Evolutionary conservation across 2,329 filamentous ascomycete species (phyloP), one percentile per base, ranked within the genome.

Genomic region (Aspergillus glaucus): DNA sequence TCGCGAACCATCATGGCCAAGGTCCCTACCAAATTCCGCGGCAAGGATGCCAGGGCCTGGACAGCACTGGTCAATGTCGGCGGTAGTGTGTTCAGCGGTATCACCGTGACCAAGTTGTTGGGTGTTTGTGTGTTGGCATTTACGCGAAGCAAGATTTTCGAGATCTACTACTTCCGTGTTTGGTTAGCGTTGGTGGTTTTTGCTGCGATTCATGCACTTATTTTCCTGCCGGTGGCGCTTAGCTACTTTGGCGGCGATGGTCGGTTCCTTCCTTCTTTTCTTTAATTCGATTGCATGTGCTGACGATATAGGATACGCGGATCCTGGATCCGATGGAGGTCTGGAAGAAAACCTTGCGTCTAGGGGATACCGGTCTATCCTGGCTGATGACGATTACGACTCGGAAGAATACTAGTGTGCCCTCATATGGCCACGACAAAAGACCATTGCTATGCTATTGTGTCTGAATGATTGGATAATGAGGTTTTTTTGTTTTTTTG

Each of bases 121-220:
- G 93, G 93, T 3, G 92, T 98, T 0, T 85, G 80, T 42, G 93
- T 98, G 32, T 76, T 98, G 17, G 93, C 93, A 0, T 98, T 96
- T 63, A 98, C 93, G 6, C 78, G 88, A 45, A 95, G 88, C 68
- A 98, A 97, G 80, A 98, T 98, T 63, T 98, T 98, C 62, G 94
- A 98, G 74, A 89, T 98, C 50, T 98, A 98, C 73, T 98, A 98
- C 71, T 98, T 98, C 78, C 81, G 93, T 40, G 87, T 98, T 40
- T 98, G 93, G 93, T 75, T 96, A 15, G 86, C 91, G 6, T 79
- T 98, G 47, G 91, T 98, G 9, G 67, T 94, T 8, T 92, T 95
- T 67, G 94, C 91, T 2, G 88, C 88, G 6, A 79, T 85, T 8
- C 93, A 98, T 67, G 89, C 93, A 0, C 76, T 98, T 43, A 80